Conservation (phyloP, 176 grass and related monocot genomes). For the Guadua angustifolia region DNA sequence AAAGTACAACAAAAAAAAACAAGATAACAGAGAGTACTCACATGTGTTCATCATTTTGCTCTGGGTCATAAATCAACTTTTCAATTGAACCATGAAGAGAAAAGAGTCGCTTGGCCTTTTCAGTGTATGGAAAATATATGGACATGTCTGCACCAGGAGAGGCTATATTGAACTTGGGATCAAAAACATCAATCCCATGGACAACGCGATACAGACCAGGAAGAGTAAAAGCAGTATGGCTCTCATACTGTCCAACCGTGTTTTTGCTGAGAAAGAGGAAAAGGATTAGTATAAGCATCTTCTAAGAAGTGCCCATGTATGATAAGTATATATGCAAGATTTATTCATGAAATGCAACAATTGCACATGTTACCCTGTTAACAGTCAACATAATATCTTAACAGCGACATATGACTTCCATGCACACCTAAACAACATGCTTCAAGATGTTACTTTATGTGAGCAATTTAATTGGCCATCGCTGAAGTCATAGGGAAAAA, state of each 20-base stretch:
- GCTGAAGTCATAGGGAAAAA: not conserved
- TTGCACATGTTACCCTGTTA: not conserved
- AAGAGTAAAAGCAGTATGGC: constrained; percentile 84
- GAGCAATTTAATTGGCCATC: constrained; percentile 2
- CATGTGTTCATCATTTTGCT: constrained; percentile 88
- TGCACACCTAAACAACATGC: not conserved
- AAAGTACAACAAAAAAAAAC: not conserved
- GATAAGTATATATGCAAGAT: constrained; percentile 16
- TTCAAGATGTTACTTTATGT: not conserved
- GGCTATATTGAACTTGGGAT: constrained; percentile 97
- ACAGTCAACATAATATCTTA: constrained; percentile 2
- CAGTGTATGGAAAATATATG: constrained; percentile 87
- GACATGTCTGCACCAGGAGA: constrained; percentile 93
- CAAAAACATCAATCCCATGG: constrained; percentile 96
- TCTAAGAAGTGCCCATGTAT: not conserved
- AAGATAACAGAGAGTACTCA: constrained; percentile 52
- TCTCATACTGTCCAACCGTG: constrained; percentile 95
- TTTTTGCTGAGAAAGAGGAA: constrained; percentile 71
- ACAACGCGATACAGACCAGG: constrained; percentile 84
- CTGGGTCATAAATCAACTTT: constrained; percentile 73
- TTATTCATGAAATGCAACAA: constrained; percentile 27
- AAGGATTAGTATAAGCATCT: not conserved
- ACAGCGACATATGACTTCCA: not conserved
- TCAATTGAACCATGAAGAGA: constrained; percentile 86
- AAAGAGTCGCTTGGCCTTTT: constrained; percentile 77